A percentile compares a stretch with the other conserved stretches of the same genome.
Evolutionary conservation across 352 stramenopile species (phyloP).

Genomic region (Aphanomyces euteiches): DNA sequence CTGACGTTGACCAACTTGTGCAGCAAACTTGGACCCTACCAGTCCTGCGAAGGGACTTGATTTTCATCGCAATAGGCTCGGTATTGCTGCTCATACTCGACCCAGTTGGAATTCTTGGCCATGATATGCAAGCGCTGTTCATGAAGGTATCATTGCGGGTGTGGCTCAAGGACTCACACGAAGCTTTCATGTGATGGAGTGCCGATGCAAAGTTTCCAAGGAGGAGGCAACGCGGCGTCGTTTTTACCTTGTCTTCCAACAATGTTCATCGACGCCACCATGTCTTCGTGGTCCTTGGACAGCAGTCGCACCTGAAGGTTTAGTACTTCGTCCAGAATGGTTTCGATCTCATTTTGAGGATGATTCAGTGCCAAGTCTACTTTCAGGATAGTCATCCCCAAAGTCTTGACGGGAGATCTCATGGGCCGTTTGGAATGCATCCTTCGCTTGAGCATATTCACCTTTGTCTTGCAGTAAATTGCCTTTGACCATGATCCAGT

Average conservation of each 20-base stretch:
- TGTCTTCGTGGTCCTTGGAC: neutral
- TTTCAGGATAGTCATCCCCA: neutral
- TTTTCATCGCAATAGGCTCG: no score
- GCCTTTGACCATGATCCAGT: neutral
- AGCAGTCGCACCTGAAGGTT: no score
- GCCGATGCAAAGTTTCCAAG: neutral
- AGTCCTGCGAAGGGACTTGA: no score
- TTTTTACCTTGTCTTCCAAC: neutral
- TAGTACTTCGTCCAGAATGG: no score
- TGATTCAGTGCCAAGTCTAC: no score
- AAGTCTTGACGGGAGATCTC: neutral
- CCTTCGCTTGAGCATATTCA: neutral
- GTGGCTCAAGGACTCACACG: neutral
- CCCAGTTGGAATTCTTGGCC: no score
- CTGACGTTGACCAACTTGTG: no score
- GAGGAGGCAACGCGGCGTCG: neutral
- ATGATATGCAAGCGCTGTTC: neutral
- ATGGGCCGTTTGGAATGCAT: neutral
- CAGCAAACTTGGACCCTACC: no score
- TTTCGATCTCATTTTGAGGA: no score
- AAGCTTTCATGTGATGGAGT: neutral
- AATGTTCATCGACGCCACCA: neutral
- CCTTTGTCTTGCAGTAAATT: neutral
- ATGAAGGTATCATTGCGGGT: neutral
- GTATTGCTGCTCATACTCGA: no score